Evolutionary conservation across 257 asterid species (phyloP).

Genomic region (Salvia splendens): DNA sequence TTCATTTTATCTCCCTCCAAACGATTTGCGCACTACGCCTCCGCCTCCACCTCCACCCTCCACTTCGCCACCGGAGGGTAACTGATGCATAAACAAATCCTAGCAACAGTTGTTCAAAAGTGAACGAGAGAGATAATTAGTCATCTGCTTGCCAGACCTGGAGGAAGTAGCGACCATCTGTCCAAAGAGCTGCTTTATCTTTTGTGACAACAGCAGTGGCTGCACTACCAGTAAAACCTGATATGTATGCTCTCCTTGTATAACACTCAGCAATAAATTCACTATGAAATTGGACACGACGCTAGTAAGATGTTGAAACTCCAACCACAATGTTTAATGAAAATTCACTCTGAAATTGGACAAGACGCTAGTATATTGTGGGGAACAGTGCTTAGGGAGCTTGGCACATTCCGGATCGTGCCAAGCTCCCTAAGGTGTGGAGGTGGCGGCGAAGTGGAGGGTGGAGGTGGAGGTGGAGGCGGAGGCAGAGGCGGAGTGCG

Average conservation of each 20-base stretch:
- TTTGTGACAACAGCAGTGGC: constrained; percentile 96
- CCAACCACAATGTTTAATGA: constrained; percentile 9
- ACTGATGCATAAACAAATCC: constrained; percentile 14
- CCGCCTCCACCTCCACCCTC: no score
- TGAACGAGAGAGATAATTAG: constrained; percentile 9
- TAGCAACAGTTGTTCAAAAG: background rate
- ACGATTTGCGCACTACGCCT: no score
- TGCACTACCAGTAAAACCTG: constrained; percentile 97
- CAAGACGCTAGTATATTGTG: constrained; percentile 7
- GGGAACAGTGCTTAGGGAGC: background rate
- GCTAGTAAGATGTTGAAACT: constrained; percentile 22
- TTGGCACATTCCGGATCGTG: background rate
- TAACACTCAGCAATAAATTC: constrained; percentile 96
- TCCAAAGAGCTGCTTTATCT: constrained; percentile 97
- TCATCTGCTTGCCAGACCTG: constrained; percentile 53
- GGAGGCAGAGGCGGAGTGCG: no score
- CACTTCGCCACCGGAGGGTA: no score
- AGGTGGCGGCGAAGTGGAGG: no score
- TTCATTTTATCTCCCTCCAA: no score
- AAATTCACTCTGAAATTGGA: background rate
- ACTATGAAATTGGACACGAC: constrained; percentile 54
- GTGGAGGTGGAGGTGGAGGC: no score
- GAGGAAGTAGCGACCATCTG: constrained; percentile 94
- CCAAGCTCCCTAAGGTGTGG: background rate
- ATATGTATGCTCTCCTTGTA: constrained; percentile 81